These are phyloP conservation scores for Abortiporus biennis DNA, from an alignment of 1,284 basidiomycete genomes.

Conservation along the genomic window DNA sequence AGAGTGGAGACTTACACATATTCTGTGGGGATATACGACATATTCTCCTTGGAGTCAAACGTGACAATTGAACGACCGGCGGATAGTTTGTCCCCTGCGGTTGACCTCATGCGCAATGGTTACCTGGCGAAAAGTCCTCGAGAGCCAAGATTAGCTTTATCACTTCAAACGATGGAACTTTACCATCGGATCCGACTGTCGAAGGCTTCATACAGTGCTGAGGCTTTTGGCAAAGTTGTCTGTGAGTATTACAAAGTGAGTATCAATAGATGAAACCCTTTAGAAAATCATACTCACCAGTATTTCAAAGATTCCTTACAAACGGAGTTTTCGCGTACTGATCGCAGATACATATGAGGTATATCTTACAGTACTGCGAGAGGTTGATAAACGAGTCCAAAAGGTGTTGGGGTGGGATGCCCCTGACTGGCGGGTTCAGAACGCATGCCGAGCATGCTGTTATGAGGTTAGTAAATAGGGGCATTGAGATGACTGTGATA, in stretches of 20 bases:
- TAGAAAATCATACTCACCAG: neutral
- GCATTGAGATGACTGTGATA: neutral
- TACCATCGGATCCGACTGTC: slow-evolving; percentile 16
- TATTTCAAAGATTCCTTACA: slow-evolving; percentile 11
- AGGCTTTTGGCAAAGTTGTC: slow-evolving; percentile 27
- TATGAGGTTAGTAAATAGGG: slow-evolving; percentile 17
- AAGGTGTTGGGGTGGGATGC: slow-evolving; percentile 15
- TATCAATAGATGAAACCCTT: slow-evolving; percentile 2
- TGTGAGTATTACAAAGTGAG: slow-evolving; percentile 26
- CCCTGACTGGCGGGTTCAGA: slow-evolving; percentile 20
- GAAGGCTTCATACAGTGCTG: slow-evolving; percentile 25
- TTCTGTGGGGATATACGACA: too few species aligned
- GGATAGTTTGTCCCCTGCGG: slow-evolving; percentile 2
- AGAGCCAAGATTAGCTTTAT: slow-evolving; percentile 20
- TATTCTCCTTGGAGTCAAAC: neutral
- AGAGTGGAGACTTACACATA: too few species aligned
- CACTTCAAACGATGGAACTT: slow-evolving; percentile 25
- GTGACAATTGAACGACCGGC: neutral
- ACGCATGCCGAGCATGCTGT: slow-evolving; percentile 26
- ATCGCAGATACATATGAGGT: slow-evolving; percentile 25
- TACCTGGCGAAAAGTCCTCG: slow-evolving; percentile 8
- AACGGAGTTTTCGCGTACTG: slow-evolving; percentile 4
- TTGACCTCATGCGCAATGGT: slow-evolving; percentile 9
- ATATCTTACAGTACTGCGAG: slow-evolving; percentile 19
- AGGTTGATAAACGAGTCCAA: slow-evolving; percentile 14